Base-by-base conservation (phyloP, 2,329 filamentous ascomycete genomes). In the Raffaelea arxii region DNA sequence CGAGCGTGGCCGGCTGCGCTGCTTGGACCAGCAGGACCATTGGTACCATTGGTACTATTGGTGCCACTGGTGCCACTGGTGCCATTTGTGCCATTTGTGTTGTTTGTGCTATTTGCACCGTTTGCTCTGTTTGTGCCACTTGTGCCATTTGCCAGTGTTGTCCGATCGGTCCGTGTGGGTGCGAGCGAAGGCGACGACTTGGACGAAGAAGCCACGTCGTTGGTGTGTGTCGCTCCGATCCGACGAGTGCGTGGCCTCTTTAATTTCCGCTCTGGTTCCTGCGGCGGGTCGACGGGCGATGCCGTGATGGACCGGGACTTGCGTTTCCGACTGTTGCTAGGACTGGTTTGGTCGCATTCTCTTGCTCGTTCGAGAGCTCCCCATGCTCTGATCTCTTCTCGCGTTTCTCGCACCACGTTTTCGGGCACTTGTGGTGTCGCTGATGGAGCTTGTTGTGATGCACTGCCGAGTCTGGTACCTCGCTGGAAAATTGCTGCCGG, bases 351-450 rank as follows among this genome's bases (percentile, higher is more conserved):
- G 21, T 84, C 75, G 18, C 77, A 74, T 50, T 90, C 83, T 53
- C 87, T 77, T 38, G 86, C 89, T 61, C 83, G 86, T 55, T 96
- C 90, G 52, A 97, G 82, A 19, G 86, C 88, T 51, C 89, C 87
- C 92, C 91, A 96, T 4, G 91, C 88, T 48, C 81, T 75, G 46
- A 84, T 74, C 62, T 94, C 89, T 55, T 95, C 89, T 37, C 82
- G 69, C 7, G 84, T 85, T 62, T 94, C 25, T 21, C 38, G 25
- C 38, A 10, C n/a, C n/a, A n/a, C n/a, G n/a, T n/a, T n/a, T n/a
- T n/a, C n/a, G n/a, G n/a, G n/a, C n/a, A n/a, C n/a, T n/a, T n/a
- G n/a, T n/a, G n/a, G n/a, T n/a, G n/a, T n/a, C n/a, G n/a, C n/a
- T n/a, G n/a, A n/a, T n/a, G n/a, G n/a, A n/a, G n/a, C n/a, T 16